Percentiles rank a stretch among this genome's conserved stretches.
Evolutionary conservation across 805 yeast genomes (phyloP).

Genomic region (Spathaspora arborariae): DNA sequence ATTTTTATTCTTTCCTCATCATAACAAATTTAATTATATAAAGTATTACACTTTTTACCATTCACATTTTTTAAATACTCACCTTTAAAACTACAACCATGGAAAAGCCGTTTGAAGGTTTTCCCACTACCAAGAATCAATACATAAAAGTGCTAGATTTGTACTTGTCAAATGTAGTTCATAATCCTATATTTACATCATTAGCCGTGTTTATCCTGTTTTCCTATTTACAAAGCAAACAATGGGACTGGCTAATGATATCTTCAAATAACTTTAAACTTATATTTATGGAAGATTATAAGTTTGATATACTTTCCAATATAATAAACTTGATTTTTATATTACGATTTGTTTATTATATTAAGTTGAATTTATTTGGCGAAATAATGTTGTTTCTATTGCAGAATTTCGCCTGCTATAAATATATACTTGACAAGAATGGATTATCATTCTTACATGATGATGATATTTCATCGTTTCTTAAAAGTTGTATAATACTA

Average conservation of each 20-base stretch:
- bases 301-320: constrained; percentile 21
- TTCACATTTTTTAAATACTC: background rate
- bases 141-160: constrained; percentile 15
- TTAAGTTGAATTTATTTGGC: constrained; percentile 8
- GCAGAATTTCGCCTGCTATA: constrained; percentile 16
- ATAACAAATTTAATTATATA: background rate
- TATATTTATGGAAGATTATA: constrained; percentile 10
- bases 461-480: background rate
- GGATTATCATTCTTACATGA: background rate
- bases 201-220: constrained; percentile 6
- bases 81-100: background rate
- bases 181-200: constrained; percentile 19
- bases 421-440: background rate
- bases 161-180: constrained; percentile 15
- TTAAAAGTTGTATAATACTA: constrained; percentile 3
- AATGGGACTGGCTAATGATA: background rate
- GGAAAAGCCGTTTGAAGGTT: background rate
- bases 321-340: constrained; percentile 26
- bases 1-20: background rate
- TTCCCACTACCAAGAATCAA: constrained; percentile 1
- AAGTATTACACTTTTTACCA: background rate
- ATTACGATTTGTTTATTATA: constrained; percentile 18
- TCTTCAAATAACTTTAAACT: constrained; percentile 5
- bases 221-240: background rate
- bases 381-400: constrained; percentile 20